phyloP scores from a whole-genome alignment of 2,329 filamentous ascomycete genomes.

The Xylariaceae sp. region DNA sequence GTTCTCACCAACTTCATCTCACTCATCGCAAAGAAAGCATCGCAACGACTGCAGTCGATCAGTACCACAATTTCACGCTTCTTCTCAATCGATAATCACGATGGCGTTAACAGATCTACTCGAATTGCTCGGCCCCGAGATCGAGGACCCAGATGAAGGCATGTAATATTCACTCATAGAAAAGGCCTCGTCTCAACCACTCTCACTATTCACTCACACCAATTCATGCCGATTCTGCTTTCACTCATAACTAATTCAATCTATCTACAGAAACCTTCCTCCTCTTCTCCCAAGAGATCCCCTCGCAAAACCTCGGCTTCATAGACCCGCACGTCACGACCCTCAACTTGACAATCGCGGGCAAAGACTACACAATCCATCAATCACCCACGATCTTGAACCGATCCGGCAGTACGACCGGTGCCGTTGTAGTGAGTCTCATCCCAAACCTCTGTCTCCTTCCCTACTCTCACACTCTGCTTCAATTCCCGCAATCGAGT shows the following conservation, averaged over 20 bases:
- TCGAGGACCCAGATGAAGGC: slow-evolving; percentile 33
- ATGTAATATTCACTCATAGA: slow-evolving; percentile 2
- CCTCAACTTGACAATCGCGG: slow-evolving; percentile 63
- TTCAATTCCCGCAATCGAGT: neutral
- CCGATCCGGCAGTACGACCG: slow-evolving; percentile 67
- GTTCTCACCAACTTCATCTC: neutral
- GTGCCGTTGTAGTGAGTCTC: slow-evolving; percentile 58
- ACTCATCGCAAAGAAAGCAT: neutral
- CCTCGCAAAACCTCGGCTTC: slow-evolving; percentile 77
- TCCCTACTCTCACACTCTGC: neutral
- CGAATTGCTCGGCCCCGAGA: slow-evolving; percentile 25
- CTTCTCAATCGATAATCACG: neutral
- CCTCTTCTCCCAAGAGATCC: slow-evolving; percentile 71
- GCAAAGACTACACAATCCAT: slow-evolving; percentile 66
- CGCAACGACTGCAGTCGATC: slow-evolving; percentile 13
- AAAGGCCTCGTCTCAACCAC: neutral
- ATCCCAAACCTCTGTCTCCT: neutral
- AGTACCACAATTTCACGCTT: neutral
- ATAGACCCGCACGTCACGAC: slow-evolving; percentile 63
- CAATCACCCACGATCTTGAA: slow-evolving; percentile 80
- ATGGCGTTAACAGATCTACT: slow-evolving; percentile 23
- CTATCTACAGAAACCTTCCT: slow-evolving; percentile 69
- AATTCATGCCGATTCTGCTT: neutral
- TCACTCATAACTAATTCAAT: neutral
- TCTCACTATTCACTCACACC: neutral